phyloP scores from a whole-genome alignment of 257 asterid genomes.

The Solanum gracilifrons region DNA sequence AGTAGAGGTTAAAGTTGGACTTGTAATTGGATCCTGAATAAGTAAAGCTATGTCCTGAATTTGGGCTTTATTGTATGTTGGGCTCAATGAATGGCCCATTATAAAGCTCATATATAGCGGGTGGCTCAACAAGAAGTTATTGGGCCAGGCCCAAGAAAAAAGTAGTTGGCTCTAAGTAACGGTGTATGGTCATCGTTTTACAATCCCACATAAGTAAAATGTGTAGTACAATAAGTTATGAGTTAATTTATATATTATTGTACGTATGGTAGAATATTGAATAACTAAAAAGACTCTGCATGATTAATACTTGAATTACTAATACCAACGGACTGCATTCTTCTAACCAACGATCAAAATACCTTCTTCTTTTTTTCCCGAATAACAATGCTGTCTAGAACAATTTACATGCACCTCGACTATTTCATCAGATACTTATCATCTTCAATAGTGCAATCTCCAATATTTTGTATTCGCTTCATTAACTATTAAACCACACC shows the following conservation, averaged over 20 bases:
- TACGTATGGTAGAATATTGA: neutral
- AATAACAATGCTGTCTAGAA: neutral
- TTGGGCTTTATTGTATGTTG: neutral
- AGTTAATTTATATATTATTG: neutral
- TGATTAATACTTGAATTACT: neutral
- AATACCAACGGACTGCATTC: neutral
- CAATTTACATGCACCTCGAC: neutral
- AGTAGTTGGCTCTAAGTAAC: neutral
- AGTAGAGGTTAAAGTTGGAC: neutral
- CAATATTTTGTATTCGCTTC: no score
- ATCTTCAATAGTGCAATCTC: neutral
- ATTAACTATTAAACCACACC: neutral
- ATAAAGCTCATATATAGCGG: neutral
- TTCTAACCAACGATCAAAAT: neutral
- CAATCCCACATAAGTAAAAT: neutral
- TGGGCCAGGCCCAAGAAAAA: neutral
- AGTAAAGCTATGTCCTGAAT: neutral
- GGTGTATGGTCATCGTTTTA: neutral
- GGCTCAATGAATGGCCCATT: neutral
- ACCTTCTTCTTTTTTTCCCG: neutral
- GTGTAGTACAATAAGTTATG: neutral
- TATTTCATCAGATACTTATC: neutral
- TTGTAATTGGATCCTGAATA: neutral
- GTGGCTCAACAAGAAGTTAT: neutral
- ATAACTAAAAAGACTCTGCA: neutral